Conservation (phyloP, 495 filamentous ascomycete genomes). For the Penicillium samsonianum region DNA sequence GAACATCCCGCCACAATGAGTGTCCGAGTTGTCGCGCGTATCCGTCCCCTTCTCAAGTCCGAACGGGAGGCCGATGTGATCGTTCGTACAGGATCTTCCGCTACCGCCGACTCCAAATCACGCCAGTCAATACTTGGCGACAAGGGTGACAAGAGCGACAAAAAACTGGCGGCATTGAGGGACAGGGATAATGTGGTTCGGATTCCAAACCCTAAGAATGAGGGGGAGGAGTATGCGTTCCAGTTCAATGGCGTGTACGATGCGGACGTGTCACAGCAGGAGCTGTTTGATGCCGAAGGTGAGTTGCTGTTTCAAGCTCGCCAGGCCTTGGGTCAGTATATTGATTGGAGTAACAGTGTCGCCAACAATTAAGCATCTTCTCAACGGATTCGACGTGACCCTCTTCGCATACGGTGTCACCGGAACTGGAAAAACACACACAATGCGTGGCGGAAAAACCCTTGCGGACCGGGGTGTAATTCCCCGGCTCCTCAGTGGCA, state of each 20-base stretch:
- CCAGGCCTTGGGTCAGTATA: constrained; percentile 7
- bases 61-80: constrained; percentile 85
- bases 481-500: constrained; percentile 79
- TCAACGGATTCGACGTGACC: constrained; percentile 90
- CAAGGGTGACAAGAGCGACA: constrained; percentile 23
- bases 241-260: constrained; percentile 95
- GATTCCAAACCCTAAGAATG: constrained; percentile 94
- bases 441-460: constrained; percentile 92
- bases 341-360: constrained; percentile 53
- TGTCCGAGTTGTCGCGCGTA: constrained; percentile 84
- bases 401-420: constrained; percentile 96
- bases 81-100: constrained; percentile 57
- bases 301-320: constrained; percentile 25
- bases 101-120: constrained; percentile 25
- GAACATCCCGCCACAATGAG: constrained; percentile 41
- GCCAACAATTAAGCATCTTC: constrained; percentile 83
- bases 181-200: constrained; percentile 71
- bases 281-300: constrained; percentile 88
- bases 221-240: constrained; percentile 86
- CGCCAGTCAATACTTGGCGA: constrained; percentile 29
- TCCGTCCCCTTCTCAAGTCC: constrained; percentile 80
- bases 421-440: constrained; percentile 96
- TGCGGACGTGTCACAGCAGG: constrained; percentile 73
- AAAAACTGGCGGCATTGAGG: constrained; percentile 44
- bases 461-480: constrained; percentile 90